phyloP scores from a whole-genome alignment of 2,329 filamentous ascomycete species.

The Alternaria burnsii region DNA sequence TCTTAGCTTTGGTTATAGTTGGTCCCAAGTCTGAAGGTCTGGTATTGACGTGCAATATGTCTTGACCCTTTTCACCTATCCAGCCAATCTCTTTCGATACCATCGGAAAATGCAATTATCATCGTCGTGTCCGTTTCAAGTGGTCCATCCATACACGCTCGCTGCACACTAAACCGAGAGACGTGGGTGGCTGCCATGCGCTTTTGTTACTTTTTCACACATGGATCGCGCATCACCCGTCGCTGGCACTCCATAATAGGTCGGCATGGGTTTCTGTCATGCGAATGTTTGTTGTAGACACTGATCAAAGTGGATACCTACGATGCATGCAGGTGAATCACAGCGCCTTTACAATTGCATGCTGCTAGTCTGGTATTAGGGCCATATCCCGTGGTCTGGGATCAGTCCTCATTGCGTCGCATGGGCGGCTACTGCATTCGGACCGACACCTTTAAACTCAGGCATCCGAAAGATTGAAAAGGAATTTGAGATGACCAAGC shows the following conservation, averaged over 20 bases:
- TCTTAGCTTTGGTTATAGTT: neutral
- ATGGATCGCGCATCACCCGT: conserved; percentile 2
- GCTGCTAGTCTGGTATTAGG: conserved; percentile 1
- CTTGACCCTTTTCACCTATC: conserved; percentile 4
- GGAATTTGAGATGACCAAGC: neutral
- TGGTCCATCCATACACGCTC: conserved; percentile 9
- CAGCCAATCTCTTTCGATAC: neutral
- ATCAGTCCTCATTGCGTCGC: neutral
- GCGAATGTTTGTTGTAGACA: neutral
- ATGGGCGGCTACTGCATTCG: conserved; percentile 6
- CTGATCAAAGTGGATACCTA: conserved; percentile 1
- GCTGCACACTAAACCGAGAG: neutral
- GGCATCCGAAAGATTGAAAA: neutral
- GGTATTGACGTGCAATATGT: conserved; percentile 12
- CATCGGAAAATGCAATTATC: conserved; percentile 1
- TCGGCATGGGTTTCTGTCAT: conserved; percentile 1
- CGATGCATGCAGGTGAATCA: conserved; percentile 4
- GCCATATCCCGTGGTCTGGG: conserved; percentile 1
- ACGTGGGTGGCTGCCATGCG: conserved; percentile 7
- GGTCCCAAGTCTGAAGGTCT: neutral
- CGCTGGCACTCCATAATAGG: neutral
- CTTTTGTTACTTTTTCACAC: neutral
- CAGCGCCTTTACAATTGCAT: conserved; percentile 3
- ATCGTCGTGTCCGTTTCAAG: neutral
- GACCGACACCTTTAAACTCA: neutral